phyloP scores from a whole-genome alignment of 805 yeast genomes.

The Kodamaea fukazawae region DNA sequence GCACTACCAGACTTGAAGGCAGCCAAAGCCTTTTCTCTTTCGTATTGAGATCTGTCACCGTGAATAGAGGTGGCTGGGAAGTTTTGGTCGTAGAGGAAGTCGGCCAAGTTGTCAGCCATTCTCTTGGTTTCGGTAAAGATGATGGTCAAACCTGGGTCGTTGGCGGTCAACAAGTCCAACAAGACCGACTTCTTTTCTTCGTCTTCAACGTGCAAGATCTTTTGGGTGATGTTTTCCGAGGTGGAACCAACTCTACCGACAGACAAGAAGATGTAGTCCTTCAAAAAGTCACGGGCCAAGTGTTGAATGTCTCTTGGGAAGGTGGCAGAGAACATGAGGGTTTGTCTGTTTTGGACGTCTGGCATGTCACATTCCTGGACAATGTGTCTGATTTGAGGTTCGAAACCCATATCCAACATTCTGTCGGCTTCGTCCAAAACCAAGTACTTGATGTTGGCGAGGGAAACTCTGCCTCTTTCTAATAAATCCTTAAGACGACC shows the following conservation, averaged over 20 bases:
- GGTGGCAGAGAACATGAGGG: slow-evolving; percentile 98
- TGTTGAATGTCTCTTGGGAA: slow-evolving; percentile 97
- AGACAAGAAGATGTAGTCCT: slow-evolving; percentile 91
- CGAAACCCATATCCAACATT: slow-evolving; percentile 99
- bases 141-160: slow-evolving; percentile 81
- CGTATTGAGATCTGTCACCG: slow-evolving; percentile 97
- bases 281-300: slow-evolving; percentile 95
- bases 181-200: slow-evolving; percentile 89
- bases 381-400: slow-evolving; percentile 97
- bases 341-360: slow-evolving; percentile 83
- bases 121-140: slow-evolving; percentile 98
- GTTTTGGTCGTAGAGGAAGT: slow-evolving; percentile 81
- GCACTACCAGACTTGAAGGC: slow-evolving; percentile 90
- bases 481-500: slow-evolving; percentile 96
- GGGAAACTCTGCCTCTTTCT: slow-evolving; percentile 91
- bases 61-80: slow-evolving; percentile 98
- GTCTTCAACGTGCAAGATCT: slow-evolving; percentile 84
- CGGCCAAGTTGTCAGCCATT: slow-evolving; percentile 95
- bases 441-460: slow-evolving; percentile 85
- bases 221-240: slow-evolving; percentile 96
- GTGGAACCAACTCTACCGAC: slow-evolving; percentile 99
- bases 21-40: slow-evolving; percentile 96
- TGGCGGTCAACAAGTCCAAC: slow-evolving; percentile 76
- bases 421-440: slow-evolving; percentile 99
- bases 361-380: slow-evolving; percentile 99